These are phyloP conservation scores for Massarina eburnea DNA, from an alignment of 2,329 filamentous ascomycete species.

Conservation along the genomic window DNA sequence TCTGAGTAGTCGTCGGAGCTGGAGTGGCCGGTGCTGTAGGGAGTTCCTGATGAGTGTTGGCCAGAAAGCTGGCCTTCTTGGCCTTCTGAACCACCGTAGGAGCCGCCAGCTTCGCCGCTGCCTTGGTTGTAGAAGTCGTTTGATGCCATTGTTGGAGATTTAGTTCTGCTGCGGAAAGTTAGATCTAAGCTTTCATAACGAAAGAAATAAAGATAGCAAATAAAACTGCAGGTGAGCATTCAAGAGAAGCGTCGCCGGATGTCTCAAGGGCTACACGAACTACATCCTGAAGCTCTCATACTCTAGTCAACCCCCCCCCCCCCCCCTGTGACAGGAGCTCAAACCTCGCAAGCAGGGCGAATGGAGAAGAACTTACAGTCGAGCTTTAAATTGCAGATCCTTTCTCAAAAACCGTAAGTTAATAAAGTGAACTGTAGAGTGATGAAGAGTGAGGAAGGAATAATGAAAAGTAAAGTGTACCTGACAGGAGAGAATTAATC, in stretches of 20 bases:
- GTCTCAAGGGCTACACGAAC: too few species aligned
- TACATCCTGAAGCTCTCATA: too few species aligned
- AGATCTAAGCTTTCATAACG: background rate
- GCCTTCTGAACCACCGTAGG: slow-evolving; percentile 5
- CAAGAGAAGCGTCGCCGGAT: background rate
- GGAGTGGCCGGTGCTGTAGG: slow-evolving; percentile 29
- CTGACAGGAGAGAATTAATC: background rate
- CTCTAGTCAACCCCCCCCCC: too few species aligned
- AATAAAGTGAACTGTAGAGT: background rate
- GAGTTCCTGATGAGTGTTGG: slow-evolving; percentile 44
- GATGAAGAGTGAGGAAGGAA: background rate
- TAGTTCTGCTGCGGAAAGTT: background rate
- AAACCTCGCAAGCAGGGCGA: background rate
- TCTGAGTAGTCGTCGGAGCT: slow-evolving; percentile 55
- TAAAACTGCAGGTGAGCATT: background rate
- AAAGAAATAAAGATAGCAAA: background rate
- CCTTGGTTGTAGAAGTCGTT: slow-evolving; percentile 16
- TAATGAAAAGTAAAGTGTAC: background rate
- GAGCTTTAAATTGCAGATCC: too few species aligned
- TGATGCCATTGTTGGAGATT: slow-evolving; percentile 15
- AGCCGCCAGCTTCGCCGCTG: slow-evolving; percentile 7
- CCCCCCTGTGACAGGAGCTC: too few species aligned
- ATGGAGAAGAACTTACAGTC: background rate
- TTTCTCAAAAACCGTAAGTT: too few species aligned
- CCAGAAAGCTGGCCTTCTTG: slow-evolving; percentile 8